A percentile compares a stretch with the other conserved stretches of the same genome.
Conservation (phyloP, 2,329 filamentous ascomycete species). For the Harringtonia aguacate region DNA sequence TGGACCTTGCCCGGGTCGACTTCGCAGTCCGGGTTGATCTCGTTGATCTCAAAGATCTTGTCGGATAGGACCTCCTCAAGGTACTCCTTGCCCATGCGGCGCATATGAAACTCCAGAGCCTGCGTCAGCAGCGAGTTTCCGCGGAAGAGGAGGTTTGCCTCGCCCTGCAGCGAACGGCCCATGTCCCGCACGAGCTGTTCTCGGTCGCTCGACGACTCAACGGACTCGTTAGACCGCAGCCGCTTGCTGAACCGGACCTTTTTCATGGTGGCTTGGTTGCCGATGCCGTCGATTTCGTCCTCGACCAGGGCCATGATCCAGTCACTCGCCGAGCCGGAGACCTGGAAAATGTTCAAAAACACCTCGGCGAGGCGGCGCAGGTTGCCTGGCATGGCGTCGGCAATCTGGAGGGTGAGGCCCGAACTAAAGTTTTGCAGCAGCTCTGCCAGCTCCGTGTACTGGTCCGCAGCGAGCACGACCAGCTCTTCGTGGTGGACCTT, state of each 20-base stretch:
- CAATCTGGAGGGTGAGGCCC: slow-evolving; percentile 75
- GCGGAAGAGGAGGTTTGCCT: slow-evolving; percentile 89
- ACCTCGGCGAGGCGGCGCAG: slow-evolving; percentile 74
- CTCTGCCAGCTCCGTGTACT: slow-evolving; percentile 76
- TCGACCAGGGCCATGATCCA: slow-evolving; percentile 93
- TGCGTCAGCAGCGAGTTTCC: slow-evolving; percentile 93
- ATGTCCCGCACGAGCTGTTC: slow-evolving; percentile 66
- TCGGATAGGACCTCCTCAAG: slow-evolving; percentile 78
- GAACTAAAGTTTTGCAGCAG: slow-evolving; percentile 77
- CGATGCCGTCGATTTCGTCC: slow-evolving; percentile 90
- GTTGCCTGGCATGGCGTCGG: slow-evolving; percentile 65
- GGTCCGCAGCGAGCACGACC: slow-evolving; percentile 73
- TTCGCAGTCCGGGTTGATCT: slow-evolving; percentile 84
- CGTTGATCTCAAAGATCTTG: slow-evolving; percentile 81
- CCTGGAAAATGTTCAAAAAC: slow-evolving; percentile 90
- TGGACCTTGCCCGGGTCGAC: slow-evolving; percentile 78
- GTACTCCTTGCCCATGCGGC: slow-evolving; percentile 84
- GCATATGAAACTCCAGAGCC: slow-evolving; percentile 91
- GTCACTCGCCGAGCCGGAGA: slow-evolving; percentile 70
- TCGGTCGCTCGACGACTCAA: slow-evolving; percentile 51
- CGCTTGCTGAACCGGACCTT: slow-evolving; percentile 62
- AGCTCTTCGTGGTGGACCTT: slow-evolving; percentile 79
- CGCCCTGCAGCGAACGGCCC: slow-evolving; percentile 67
- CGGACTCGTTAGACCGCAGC: slow-evolving; percentile 60
- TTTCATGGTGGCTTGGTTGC: slow-evolving; percentile 69